These are phyloP conservation scores for Plasmodium relictum DNA, from an alignment of 169 alveolate genomes.

Conservation along the genomic window DNA sequence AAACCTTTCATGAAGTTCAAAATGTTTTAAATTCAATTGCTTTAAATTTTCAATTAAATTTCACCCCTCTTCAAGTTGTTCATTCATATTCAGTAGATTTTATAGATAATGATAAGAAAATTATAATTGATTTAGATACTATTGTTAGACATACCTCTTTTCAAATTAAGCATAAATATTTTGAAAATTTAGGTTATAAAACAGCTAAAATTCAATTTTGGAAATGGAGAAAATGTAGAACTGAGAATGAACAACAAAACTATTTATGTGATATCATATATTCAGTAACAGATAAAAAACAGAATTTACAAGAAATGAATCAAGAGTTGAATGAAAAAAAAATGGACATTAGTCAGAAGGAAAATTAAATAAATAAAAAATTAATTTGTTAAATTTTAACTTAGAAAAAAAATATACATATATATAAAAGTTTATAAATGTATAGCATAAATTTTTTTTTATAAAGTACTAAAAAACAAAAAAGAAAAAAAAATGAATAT, in stretches of 20 bases:
- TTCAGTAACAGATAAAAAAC: constrained; percentile 55
- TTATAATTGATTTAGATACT: constrained; percentile 70
- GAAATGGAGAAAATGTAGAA: constrained; percentile 78
- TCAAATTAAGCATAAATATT: constrained; percentile 72
- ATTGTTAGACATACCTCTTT: constrained; percentile 77
- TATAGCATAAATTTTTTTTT: no score
- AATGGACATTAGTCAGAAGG: constrained; percentile 12
- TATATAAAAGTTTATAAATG: no score
- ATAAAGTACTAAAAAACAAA: no score
- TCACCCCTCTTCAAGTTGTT: constrained; percentile 66
- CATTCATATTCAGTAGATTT: constrained; percentile 71
- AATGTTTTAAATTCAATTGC: constrained; percentile 74
- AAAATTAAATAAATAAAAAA: not conserved
- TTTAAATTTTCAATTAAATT: constrained; percentile 59
- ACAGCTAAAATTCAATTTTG: constrained; percentile 75
- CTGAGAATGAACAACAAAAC: constrained; percentile 77
- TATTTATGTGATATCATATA: constrained; percentile 70
- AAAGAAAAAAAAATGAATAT: no score
- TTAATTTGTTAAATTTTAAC: not conserved
- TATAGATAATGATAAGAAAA: constrained; percentile 62
- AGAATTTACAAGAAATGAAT: constrained; percentile 17
- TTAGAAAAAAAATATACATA: not conserved
- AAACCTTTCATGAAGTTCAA: constrained; percentile 77
- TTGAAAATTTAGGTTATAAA: constrained; percentile 64
- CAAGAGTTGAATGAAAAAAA: constrained; percentile 18